Percentiles rank a stretch among this genome's conserved stretches.
These are phyloP conservation scores for Neurospora intermedia DNA, from an alignment of 495 filamentous ascomycete species.

Conservation along the genomic window DNA sequence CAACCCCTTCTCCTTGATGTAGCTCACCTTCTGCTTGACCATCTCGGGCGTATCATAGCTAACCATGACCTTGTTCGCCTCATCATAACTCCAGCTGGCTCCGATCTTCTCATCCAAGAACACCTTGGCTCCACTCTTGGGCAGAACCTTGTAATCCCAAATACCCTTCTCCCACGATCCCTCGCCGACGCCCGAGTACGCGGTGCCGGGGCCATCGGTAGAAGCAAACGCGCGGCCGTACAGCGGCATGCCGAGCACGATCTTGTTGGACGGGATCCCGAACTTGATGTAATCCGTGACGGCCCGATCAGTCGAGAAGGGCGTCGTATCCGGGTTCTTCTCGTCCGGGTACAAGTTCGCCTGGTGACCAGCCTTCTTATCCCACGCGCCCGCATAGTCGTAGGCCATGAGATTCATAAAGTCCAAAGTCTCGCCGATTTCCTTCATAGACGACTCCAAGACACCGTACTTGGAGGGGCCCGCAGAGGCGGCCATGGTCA, in stretches of 20 bases:
- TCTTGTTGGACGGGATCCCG: slow-evolving; percentile 53
- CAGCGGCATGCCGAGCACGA: slow-evolving; percentile 76
- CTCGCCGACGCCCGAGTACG: slow-evolving; percentile 52
- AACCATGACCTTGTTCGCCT: slow-evolving; percentile 45
- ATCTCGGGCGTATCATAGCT: slow-evolving; percentile 62
- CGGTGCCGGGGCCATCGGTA: slow-evolving; percentile 59
- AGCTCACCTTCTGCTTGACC: slow-evolving; percentile 52
- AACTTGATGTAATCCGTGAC: slow-evolving; percentile 53
- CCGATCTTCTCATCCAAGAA: slow-evolving; percentile 32
- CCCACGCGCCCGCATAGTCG: slow-evolving; percentile 64
- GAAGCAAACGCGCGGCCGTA: slow-evolving; percentile 71
- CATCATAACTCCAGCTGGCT: slow-evolving; percentile 65
- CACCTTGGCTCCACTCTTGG: slow-evolving; percentile 37
- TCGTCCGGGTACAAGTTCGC: slow-evolving; percentile 58
- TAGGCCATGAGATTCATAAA: slow-evolving; percentile 84
- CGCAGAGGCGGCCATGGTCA: slow-evolving; percentile 59
- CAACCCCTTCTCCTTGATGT: slow-evolving; percentile 49
- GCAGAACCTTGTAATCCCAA: slow-evolving; percentile 72
- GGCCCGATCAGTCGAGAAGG: slow-evolving; percentile 58
- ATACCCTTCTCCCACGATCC: slow-evolving; percentile 67
- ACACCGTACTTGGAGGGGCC: slow-evolving; percentile 57
- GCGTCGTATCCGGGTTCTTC: slow-evolving; percentile 43
- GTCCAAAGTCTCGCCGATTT: slow-evolving; percentile 63
- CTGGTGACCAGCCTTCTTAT: slow-evolving; percentile 53
- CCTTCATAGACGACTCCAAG: slow-evolving; percentile 40